phyloP scores from a whole-genome alignment of 371 early-diverging fungal genomes.

The Mortierella sp. region DNA sequence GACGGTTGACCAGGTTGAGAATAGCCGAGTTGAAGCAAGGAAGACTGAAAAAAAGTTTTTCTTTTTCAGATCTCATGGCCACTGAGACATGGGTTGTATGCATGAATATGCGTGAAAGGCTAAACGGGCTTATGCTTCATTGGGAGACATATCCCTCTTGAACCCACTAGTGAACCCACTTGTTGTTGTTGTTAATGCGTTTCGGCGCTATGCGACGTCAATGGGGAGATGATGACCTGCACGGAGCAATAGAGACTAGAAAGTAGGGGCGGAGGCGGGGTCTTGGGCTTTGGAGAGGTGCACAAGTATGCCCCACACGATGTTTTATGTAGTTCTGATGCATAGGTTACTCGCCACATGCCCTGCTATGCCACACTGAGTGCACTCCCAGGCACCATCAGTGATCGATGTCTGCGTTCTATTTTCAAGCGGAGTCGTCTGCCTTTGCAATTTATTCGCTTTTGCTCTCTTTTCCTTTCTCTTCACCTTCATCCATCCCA shows the following conservation, averaged over 20 bases:
- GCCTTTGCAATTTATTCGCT: background rate
- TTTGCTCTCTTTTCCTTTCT: background rate
- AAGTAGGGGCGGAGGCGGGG: no score
- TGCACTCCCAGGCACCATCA: no score
- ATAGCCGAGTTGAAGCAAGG: background rate
- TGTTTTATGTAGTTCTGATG: no score
- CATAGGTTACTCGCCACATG: no score
- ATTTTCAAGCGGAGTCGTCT: no score
- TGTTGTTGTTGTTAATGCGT: background rate
- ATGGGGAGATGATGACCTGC: no score
- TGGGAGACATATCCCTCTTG: background rate
- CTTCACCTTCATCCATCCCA: background rate
- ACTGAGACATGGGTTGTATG: constrained; percentile 1
- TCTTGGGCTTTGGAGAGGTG: no score
- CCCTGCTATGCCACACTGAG: no score
- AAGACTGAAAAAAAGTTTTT: background rate
- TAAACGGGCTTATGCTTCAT: background rate
- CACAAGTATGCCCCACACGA: no score
- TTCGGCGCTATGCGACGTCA: background rate
- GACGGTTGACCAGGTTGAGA: background rate
- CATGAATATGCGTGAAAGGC: background rate
- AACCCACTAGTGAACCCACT: no score
- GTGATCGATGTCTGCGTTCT: no score
- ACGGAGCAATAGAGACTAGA: no score
- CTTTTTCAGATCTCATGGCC: background rate